Conservation (phyloP, 352 stramenopile species). For the Globisporangium carolinianum region DNA sequence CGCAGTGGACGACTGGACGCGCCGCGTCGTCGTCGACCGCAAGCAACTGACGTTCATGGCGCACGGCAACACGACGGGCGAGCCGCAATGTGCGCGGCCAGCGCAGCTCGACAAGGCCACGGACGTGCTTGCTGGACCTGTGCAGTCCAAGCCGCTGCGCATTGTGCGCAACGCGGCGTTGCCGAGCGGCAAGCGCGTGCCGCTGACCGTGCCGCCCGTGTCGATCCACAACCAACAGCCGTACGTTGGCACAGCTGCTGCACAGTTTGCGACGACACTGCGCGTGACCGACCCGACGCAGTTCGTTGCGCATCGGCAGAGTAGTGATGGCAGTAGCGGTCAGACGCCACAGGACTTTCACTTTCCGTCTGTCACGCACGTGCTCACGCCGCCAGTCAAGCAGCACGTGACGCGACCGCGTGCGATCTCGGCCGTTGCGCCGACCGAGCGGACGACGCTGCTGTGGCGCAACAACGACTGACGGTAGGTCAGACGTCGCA, state of each 20-base stretch:
- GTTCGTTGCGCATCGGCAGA: conserved; percentile 32
- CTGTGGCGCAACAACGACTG: conserved; percentile 50
- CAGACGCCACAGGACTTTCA: conserved; percentile 45
- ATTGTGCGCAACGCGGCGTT: conserved; percentile 75
- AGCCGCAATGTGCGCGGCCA: conserved; percentile 33
- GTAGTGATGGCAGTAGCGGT: conserved; percentile 24
- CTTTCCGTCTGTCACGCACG: conserved; percentile 46
- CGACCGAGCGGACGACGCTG: conserved; percentile 34
- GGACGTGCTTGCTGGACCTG: conserved; percentile 57
- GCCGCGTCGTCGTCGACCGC: conserved; percentile 84
- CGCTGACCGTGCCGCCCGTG: conserved; percentile 45
- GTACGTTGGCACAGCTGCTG: conserved; percentile 42
- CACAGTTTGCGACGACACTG: conserved; percentile 45
- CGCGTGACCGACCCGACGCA: conserved; percentile 25
- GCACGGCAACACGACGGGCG: conserved; percentile 75
- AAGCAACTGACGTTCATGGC: conserved; percentile 83
- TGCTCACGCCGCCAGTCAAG: conserved; percentile 57
- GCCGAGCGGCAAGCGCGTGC: conserved; percentile 67
- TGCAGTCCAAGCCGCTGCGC: conserved; percentile 55
- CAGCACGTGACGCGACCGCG: conserved; percentile 48
- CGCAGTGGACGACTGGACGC: conserved; percentile 66
- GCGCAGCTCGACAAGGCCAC: conserved; percentile 72
- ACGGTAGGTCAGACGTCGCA: too few relatives aligned
- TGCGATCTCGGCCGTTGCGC: conserved; percentile 25
- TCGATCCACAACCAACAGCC: conserved; percentile 66